These are phyloP conservation scores for Mucor irregularis DNA, from an alignment of 371 early-diverging fungal genomes.

Conservation along the genomic window DNA sequence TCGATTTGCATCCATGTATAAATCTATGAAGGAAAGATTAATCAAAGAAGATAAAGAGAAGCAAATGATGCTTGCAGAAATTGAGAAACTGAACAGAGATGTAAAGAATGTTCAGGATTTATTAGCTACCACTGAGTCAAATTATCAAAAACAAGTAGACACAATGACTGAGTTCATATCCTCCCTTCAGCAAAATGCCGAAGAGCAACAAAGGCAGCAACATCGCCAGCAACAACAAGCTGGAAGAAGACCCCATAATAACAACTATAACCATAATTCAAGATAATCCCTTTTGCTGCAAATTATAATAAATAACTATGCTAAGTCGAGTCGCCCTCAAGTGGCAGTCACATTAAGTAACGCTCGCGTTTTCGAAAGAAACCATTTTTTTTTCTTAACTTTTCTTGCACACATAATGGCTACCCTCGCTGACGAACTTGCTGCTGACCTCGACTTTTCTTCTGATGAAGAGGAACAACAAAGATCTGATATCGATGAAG, in stretches of 20 bases:
- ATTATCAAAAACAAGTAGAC: slow-evolving; percentile 40
- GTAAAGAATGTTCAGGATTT: slow-evolving; percentile 30
- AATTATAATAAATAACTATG: not conserved
- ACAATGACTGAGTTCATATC: slow-evolving; percentile 41
- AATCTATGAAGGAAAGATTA: slow-evolving; percentile 30
- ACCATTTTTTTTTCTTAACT: not conserved
- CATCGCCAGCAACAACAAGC: not conserved
- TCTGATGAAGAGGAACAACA: slow-evolving; percentile 44
- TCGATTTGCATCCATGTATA: slow-evolving; percentile 33
- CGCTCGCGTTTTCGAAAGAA: not conserved
- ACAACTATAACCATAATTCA: slow-evolving; percentile 2
- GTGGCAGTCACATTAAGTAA: too few species aligned
- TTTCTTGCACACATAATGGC: slow-evolving; percentile 21
- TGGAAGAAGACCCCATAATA: slow-evolving; percentile 1
- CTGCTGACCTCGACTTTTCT: slow-evolving; percentile 72
- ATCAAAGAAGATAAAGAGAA: slow-evolving; percentile 25
- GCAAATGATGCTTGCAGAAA: slow-evolving; percentile 22
- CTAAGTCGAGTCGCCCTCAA: not conserved
- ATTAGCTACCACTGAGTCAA: slow-evolving; percentile 37
- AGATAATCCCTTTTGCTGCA: slow-evolving; percentile 6
- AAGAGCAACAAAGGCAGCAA: slow-evolving; percentile 3
- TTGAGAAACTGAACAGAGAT: slow-evolving; percentile 33
- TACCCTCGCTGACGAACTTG: slow-evolving; percentile 75
- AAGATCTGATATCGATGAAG: slow-evolving; percentile 26
- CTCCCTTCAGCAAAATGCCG: slow-evolving; percentile 15